A percentile compares a stretch with the other conserved stretches of the same genome.
These are phyloP conservation scores for Paracoccidioides brasiliensis DNA, from an alignment of 2,329 filamentous ascomycete genomes.

Conservation along the genomic window DNA sequence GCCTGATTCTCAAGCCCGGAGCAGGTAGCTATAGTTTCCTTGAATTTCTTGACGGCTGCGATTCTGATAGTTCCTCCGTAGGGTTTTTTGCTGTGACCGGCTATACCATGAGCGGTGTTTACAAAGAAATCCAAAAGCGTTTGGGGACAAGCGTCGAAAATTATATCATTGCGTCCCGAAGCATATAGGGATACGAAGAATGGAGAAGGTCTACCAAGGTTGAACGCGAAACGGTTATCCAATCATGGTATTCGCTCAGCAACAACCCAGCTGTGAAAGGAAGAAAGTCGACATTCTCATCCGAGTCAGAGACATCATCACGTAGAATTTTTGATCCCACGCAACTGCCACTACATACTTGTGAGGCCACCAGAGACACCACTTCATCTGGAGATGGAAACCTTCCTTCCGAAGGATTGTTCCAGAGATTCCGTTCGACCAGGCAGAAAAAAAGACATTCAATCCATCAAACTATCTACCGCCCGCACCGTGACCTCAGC, in stretches of 20 bases:
- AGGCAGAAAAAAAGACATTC: background rate
- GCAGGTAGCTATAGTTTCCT: slow-evolving; percentile 50
- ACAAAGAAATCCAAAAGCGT: slow-evolving; percentile 60
- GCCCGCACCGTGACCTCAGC: background rate
- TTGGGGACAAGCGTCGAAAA: slow-evolving; percentile 61
- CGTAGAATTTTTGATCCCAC: slow-evolving; percentile 9
- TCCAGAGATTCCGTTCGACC: background rate
- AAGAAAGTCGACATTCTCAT: slow-evolving; percentile 39
- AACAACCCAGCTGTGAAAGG: slow-evolving; percentile 45
- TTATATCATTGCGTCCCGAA: slow-evolving; percentile 66
- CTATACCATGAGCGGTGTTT: slow-evolving; percentile 70
- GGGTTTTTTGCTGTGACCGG: slow-evolving; percentile 53
- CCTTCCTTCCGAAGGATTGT: background rate
- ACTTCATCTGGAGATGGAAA: background rate
- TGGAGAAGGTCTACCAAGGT: slow-evolving; percentile 40
- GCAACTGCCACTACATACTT: slow-evolving; percentile 4
- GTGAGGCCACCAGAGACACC: background rate
- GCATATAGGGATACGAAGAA: slow-evolving; percentile 61
- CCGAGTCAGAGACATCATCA: slow-evolving; percentile 20
- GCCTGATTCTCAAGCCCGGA: slow-evolving; percentile 67
- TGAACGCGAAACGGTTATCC: slow-evolving; percentile 52
- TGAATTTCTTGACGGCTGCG: background rate
- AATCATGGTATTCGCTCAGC: slow-evolving; percentile 50
- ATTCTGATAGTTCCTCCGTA: background rate
- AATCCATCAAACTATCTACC: background rate